phyloP scores from a whole-genome alignment of 1,139 yeast genomes.

The Yarrowia galli region DNA sequence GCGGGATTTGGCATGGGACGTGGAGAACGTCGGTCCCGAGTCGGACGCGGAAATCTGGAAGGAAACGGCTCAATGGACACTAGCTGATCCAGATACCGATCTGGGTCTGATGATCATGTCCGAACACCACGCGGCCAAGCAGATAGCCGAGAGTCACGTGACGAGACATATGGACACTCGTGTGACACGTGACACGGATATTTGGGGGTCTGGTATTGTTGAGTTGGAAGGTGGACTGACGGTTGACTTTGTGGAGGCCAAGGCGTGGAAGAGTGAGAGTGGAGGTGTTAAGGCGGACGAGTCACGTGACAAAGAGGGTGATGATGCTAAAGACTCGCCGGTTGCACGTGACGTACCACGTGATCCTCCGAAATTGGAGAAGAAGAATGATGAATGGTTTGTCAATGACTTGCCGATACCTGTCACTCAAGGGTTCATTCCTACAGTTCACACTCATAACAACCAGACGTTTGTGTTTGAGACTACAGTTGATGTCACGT shows the following conservation, averaged over 20 bases:
- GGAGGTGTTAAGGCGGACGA: not conserved
- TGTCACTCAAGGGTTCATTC: constrained; percentile 3
- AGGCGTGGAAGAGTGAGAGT: not conserved
- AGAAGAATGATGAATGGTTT: not conserved
- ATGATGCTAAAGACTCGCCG: not conserved
- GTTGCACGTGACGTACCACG: constrained; percentile 1
- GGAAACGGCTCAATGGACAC: constrained; percentile 31
- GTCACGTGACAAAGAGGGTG: not conserved
- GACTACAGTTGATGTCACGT: not conserved
- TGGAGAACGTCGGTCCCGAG: constrained; percentile 32
- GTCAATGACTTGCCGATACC: not conserved
- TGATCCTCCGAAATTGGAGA: not conserved
- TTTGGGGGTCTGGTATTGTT: not conserved
- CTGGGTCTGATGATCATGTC: constrained; percentile 10
- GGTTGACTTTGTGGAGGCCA: not conserved
- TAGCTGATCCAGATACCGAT: constrained; percentile 24
- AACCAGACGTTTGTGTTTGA: constrained; percentile 17
- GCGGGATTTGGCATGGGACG: constrained; percentile 21
- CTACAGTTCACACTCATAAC: constrained; percentile 7
- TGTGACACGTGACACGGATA: constrained; percentile 15
- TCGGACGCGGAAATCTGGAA: constrained; percentile 35
- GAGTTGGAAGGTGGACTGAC: not conserved
- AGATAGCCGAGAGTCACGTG: constrained; percentile 2
- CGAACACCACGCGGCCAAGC: not conserved
- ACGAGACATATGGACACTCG: not conserved